Evolutionary conservation across 1,139 yeast genomes (phyloP), one percentile per base, ranked within the genome.

Genomic region (Kazachstania sp.): DNA sequence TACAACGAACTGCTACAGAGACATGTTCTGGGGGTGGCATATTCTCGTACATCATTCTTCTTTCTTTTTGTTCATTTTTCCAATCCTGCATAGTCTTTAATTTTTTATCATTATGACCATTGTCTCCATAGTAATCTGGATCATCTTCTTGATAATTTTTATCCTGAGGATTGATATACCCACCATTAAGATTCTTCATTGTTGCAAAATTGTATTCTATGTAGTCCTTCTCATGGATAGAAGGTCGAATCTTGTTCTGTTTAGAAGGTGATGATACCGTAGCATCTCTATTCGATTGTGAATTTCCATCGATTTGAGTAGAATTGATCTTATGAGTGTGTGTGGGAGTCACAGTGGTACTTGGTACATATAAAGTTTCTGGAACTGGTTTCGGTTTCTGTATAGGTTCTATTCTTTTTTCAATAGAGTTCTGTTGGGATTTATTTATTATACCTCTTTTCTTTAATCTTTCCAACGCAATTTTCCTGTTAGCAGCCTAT

Each of bases 201-300:
- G 90, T 85, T 3, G 97, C 78, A 56, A 94, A 78, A 65, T 94
- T 95, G 66, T 81, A 94, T 55, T 94, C 98, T 45, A 94, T 90
- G 65, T 88, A 94, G 61, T 87, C 87, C 40, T 74, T 70, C 43
- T 74, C 77, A 49, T 74, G 71, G 31, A 83, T 65, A 13, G 68
- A 63, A 3, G 73, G 72, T 20, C 62, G 57, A 34, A 68, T 60
- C 26, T 51, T 50, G 15, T 32, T 32, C 12, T 57, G 51, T 29
- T 54, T 23, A 29, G 48, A 57, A 40, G 42, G 42, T 2, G 50
- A 54, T 15, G 49, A 45, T 66, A 19, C 30, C 19, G 37, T 37
- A 12, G 45, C 35, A n/a, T 45, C 51, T 31, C 43, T 43, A 23
- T 23, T 23, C 8, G 28, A 23, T 23, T 23, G 28, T 23, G 28